Evolutionary conservation across 2,329 filamentous ascomycete genomes (phyloP), one percentile per base, ranked within the genome.

Genomic region (Pseudonectria foliicola): DNA sequence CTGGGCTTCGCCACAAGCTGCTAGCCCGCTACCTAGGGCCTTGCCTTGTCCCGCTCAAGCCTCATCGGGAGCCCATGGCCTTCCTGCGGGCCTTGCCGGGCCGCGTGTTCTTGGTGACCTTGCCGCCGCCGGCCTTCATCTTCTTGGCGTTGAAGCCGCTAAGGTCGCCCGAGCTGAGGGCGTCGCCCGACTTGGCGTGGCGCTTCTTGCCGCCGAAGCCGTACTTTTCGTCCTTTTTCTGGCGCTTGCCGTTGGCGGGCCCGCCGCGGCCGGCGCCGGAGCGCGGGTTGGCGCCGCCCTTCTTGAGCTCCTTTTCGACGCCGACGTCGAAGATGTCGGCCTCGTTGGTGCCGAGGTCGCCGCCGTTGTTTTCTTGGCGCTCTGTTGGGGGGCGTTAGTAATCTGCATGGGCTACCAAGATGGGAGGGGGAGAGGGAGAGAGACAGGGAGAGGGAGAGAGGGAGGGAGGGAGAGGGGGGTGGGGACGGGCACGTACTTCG

Each of bases 131-230:
- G 12, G 67, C 71, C 72, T 94, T 95, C 86, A 95, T 95, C 65
- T 53, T 84, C 70, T 82, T 87, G 25, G 72, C 73, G 35, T 82
- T 88, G 67, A 93, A 96, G 2, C 76, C 78, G 43, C 77, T 77
- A 49, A 93, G 66, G 60, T 98, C 92, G 42, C 77, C 82, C 30
- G 80, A 88, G 46, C 85, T 93, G 43, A 74, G 58, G 31, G 89
- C 88, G 62, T 95, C 89, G 49, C 87, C 87, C 42, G 88, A 95
- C 77, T 98, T 98, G 37, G 73, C 65, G 59, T 88, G 80, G 36
- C 83, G 74, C 74, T 98, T 98, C 78, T 95, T 95, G 51, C 92
- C 92, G 41, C 92, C 92, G 55, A 90, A 95, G 15, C 92, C 92
- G 60, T 82, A 96, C 68, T 95, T 95, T 47, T 85, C 75, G 58